Base-by-base conservation (phyloP, 495 filamentous ascomycete species). In the Podospora pseudocomata region DNA sequence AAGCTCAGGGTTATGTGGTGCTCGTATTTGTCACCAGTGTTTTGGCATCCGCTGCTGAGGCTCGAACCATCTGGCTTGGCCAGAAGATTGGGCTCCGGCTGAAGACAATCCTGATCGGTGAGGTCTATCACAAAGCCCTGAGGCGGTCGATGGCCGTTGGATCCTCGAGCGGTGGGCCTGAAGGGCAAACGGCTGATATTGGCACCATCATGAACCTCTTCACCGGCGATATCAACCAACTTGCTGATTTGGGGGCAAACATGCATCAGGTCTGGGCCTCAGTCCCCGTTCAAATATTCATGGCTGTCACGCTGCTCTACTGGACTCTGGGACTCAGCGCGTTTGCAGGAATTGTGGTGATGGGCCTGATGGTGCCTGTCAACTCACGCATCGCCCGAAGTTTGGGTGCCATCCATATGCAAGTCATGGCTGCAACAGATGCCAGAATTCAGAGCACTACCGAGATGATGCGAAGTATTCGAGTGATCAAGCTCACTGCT, bases 21-120 rank as follows among this genome's bases (percentile, higher is more conserved):
- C 66, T 67, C 34, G 59, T 63, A 20, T 67, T 67, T 63, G 49
- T 34, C 59, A 63, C 39, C 59, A 67, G 66, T 57, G 53, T 67
- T 57, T 32, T 67, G 58, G 59, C 59, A 57, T 62, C 66, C 18
- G 65, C 59, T 34, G 65, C 59, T 58, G 65, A 67, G 39, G 65
- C 65, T 63, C 65, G 44, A 15, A 56, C 65, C 9, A 55, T 67
- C 13, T 67, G 65, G 65, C 20, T 67, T 56, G 65, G 65, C 20
- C 65, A 67, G 44, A 67, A 67, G 65, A 63, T 67, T 56, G 65
- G 65, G 65, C 65, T 67, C 28, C 65, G 65, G 27, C 65, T 67
- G 34, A 67, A 67, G 59, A 63, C 65, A 32, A 63, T 67, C 0
- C 27, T 67, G 58, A 67, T 67, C 65, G 28, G 59, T 59, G 59